phyloP scores from a whole-genome alignment of 1,284 basidiomycete species.

The Malassezia yamatoensis region DNA sequence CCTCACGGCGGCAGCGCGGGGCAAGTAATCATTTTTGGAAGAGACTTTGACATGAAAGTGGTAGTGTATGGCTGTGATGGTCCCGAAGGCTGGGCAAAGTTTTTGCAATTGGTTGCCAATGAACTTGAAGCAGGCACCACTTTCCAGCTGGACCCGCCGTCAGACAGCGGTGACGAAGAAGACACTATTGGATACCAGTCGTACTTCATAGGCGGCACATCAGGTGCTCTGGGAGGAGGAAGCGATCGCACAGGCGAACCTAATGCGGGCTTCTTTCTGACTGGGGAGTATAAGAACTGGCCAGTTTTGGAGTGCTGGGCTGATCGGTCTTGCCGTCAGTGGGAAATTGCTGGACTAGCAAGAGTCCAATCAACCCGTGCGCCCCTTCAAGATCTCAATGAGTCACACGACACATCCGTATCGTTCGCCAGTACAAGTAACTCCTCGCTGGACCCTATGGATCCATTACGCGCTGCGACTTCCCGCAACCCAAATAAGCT shows the following conservation, averaged over 20 bases:
- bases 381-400: conserved; percentile 13
- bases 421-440: conserved; percentile 15
- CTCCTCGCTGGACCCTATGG: conserved; percentile 8
- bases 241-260: conserved; percentile 40
- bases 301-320: conserved; percentile 45
- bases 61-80: conserved; percentile 67
- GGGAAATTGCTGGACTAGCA: conserved; percentile 35
- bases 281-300: conserved; percentile 42
- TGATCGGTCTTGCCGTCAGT: conserved; percentile 36
- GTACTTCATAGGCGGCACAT: conserved; percentile 37
- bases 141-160: conserved; percentile 31
- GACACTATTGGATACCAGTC: conserved; percentile 42
- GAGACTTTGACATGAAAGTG: conserved; percentile 95
- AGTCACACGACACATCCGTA: conserved; percentile 5
- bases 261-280: conserved; percentile 30
- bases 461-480: conserved; percentile 1
- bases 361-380: too few species aligned
- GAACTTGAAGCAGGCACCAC: conserved; percentile 75
- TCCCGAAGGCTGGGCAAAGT: conserved; percentile 81
- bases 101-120: conserved; percentile 83
- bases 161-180: conserved; percentile 20
- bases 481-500: conserved; percentile 14
- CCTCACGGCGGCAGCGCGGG: conserved; percentile 59
- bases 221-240: conserved; percentile 29
- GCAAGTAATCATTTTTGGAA: conserved; percentile 92